phyloP scores from a whole-genome alignment of 2,329 filamentous ascomycete species.

The Tympanopsis confertula region DNA sequence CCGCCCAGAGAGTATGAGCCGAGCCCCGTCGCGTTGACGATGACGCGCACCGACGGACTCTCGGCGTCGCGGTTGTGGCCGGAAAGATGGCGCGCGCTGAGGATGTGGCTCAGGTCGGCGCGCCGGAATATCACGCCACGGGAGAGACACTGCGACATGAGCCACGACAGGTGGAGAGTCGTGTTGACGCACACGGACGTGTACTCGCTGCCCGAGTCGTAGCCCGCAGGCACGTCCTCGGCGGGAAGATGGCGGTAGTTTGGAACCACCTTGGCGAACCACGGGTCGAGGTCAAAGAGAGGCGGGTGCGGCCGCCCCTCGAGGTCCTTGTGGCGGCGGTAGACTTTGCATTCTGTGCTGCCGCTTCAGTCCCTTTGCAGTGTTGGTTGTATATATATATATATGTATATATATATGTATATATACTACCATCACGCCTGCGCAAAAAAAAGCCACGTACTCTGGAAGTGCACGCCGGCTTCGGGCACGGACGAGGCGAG shows the following conservation, averaged over 20 bases:
- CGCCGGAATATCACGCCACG: constrained; percentile 60
- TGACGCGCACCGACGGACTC: constrained; percentile 43
- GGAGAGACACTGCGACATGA: constrained; percentile 67
- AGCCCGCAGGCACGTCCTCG: constrained; percentile 46
- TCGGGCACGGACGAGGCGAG: constrained; percentile 57
- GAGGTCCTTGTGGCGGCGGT: constrained; percentile 51
- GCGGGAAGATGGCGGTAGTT: constrained; percentile 55
- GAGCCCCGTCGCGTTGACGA: constrained; percentile 80
- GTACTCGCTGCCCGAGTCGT: constrained; percentile 65
- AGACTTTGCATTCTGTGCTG: constrained; percentile 31
- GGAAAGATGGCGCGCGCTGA: constrained; percentile 43
- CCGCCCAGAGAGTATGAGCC: constrained; percentile 67
- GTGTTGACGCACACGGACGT: constrained; percentile 87
- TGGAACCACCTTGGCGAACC: constrained; percentile 62
- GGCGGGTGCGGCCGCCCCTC: constrained; percentile 30
- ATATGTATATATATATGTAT: constrained; percentile 16
- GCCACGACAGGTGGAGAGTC: constrained; percentile 74
- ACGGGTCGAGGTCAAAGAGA: constrained; percentile 59
- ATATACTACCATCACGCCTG: not conserved
- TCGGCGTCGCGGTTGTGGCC: constrained; percentile 40
- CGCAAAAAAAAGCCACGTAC: constrained; percentile 19
- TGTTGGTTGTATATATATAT: constrained; percentile 34
- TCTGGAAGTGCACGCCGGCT: constrained; percentile 70
- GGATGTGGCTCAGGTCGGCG: constrained; percentile 53
- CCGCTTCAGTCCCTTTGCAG: not conserved